Conservation (phyloP, 441 rosid genomes). For the Croton laevigatus region DNA sequence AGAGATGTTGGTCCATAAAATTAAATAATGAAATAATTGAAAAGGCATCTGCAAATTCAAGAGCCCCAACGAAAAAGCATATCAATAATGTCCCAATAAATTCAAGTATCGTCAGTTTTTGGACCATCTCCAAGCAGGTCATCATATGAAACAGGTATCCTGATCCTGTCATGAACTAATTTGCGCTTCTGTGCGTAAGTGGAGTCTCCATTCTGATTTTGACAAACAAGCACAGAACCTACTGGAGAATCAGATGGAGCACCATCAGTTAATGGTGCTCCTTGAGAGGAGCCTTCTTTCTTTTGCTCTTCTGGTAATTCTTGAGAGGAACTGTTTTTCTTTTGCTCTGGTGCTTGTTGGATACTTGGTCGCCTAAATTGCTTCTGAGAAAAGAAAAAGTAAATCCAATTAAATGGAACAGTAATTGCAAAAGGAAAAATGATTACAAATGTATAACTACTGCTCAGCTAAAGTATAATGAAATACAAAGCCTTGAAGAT, state of each 20-base stretch:
- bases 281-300: constrained; percentile 32
- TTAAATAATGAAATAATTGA: not conserved
- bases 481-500: not conserved
- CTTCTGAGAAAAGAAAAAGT: constrained; percentile 43
- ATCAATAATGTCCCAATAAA: not conserved
- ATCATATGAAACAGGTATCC: constrained; percentile 83
- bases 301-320: constrained; percentile 30
- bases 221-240: constrained; percentile 24
- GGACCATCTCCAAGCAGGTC: constrained; percentile 53
- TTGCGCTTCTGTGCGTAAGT: constrained; percentile 36
- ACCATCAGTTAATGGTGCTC: constrained; percentile 29
- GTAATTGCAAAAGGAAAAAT: not conserved
- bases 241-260: constrained; percentile 20
- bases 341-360: constrained; percentile 29
- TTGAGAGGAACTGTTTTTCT: constrained; percentile 31
- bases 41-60: not conserved
- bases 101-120: constrained; percentile 26
- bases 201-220: constrained; percentile 28
- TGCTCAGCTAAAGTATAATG: not conserved
- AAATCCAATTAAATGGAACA: not conserved
- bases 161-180: constrained; percentile 72
- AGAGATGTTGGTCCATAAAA: not conserved
- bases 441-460: not conserved
- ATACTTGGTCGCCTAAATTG: constrained; percentile 63
- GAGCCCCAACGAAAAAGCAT: constrained; percentile 12